A percentile compares a stretch with the other conserved stretches of the same genome.
These are phyloP conservation scores for Melocanna baccifera DNA, from an alignment of 176 grass and related monocot species.

Conservation along the genomic window DNA sequence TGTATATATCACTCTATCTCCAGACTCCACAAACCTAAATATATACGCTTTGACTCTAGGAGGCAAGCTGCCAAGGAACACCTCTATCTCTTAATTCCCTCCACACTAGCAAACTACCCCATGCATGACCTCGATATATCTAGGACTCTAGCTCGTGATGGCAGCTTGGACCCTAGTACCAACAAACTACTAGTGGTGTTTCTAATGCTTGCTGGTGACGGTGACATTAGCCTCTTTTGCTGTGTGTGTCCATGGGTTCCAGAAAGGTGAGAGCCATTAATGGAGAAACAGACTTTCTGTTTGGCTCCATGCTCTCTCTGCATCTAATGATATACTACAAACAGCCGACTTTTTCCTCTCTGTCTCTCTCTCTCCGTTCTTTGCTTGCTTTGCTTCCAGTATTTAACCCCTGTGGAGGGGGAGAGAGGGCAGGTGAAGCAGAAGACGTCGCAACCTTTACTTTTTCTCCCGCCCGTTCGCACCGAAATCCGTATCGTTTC, in stretches of 20 bases:
- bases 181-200: slow-evolving; percentile 42
- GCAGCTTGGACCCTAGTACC: slow-evolving; percentile 43
- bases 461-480: slow-evolving; percentile 18
- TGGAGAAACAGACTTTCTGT: slow-evolving; percentile 69
- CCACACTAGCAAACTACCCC: slow-evolving; percentile 43
- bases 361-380: slow-evolving; percentile 25
- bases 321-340: slow-evolving; percentile 46
- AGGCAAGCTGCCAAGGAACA: slow-evolving; percentile 30
- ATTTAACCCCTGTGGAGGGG: not conserved
- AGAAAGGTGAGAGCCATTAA: slow-evolving; percentile 47
- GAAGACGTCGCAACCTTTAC: slow-evolving; percentile 36
- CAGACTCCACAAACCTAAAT: slow-evolving; percentile 36
- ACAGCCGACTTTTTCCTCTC: slow-evolving; percentile 46
- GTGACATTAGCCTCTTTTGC: not conserved
- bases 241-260: slow-evolving; percentile 34
- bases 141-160: slow-evolving; percentile 43
- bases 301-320: slow-evolving; percentile 58
- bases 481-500: not conserved
- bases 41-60: slow-evolving; percentile 51
- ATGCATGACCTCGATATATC: slow-evolving; percentile 33
- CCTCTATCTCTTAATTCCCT: slow-evolving; percentile 31
- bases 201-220: not conserved
- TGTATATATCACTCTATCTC: slow-evolving; percentile 7
- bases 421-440: slow-evolving; percentile 30
- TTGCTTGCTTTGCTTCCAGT: not conserved